Base-by-base conservation (phyloP, 1,284 basidiomycete genomes). In the Moesziomyces parantarcticus region DNA sequence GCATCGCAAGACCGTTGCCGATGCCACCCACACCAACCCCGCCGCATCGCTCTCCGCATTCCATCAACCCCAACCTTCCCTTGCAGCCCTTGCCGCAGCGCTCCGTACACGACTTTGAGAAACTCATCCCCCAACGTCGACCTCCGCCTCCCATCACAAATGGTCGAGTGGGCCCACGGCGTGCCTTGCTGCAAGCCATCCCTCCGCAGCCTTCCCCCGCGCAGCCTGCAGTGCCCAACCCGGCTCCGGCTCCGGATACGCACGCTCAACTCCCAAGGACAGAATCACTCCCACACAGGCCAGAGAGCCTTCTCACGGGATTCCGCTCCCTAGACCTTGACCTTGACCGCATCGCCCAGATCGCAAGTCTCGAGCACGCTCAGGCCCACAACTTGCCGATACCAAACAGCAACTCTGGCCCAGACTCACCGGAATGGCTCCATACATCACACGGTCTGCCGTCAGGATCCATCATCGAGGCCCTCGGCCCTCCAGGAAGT, bases 401-500 rank as follows among this genome's bases (percentile, higher is more conserved):
- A 10, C 16, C n/a, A 18, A 16, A n/a, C 10, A 32, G n/a, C 11
- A 6, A 10, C 4, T 1, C 34, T 29, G 36, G 44, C 6, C 26
- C 50, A 29, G 9, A 22, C 16, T 21, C 18, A 14, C 36, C 58
- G 8, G 34, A 39, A 5, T 41, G 57, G 1, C 58, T 58, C 18
- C 49, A 16, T 21, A 39, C 42, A 22, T 57, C 60, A 48, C 47
- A 46, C 16, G 70, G 70, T 16, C 59, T 73, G 14, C 60, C 63
- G 1, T 67, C 70, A 5, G 70, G 70, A 2, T 73, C 70, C 13
- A 45, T 63, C 3, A 21, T 73, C 8, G 70, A 73, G 36, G 58
- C 67, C 14, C 52, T 73, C 4, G 70, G 70, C 20, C 70, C 70
- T 3, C 60, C 70, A 1, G 64, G 70, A 34, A 63, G 56, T 34